Conservation (phyloP, 257 asterid species). For the Catharanthus roseus region DNA sequence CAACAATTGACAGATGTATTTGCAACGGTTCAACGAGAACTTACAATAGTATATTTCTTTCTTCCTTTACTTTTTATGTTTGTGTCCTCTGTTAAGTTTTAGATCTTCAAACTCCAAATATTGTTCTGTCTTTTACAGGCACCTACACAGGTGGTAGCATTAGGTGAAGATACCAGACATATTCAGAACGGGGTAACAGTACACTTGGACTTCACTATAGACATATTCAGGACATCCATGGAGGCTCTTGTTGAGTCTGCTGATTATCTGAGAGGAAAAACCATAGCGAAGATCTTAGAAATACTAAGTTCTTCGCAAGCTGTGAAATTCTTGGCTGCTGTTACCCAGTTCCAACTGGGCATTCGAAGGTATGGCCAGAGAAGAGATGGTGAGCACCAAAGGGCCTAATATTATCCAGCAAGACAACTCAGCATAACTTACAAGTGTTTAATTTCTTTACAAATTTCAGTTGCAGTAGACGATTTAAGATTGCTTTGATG, state of each 20-base stretch:
- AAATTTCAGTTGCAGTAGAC: too few species aligned
- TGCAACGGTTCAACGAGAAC: neutral
- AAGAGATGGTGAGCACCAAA: conserved; percentile 12
- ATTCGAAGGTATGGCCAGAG: conserved; percentile 28
- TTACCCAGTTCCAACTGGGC: conserved; percentile 19
- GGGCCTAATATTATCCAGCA: neutral
- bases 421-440: too few species aligned
- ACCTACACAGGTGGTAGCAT: conserved; percentile 15
- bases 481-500: too few species aligned
- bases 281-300: conserved; percentile 18
- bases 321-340: conserved; percentile 34
- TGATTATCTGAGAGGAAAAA: conserved; percentile 31
- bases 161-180: conserved; percentile 5
- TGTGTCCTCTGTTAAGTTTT: too few species aligned
- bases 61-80: neutral
- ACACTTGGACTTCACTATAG: conserved; percentile 13
- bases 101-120: too few species aligned
- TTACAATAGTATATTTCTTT: conserved; percentile 15
- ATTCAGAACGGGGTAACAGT: conserved; percentile 15
- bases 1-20: conserved; percentile 16
- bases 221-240: conserved; percentile 20
- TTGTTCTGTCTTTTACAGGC: conserved; percentile 12
- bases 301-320: conserved; percentile 26
- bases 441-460: too few species aligned
- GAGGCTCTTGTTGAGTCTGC: conserved; percentile 31